These are phyloP conservation scores for Malassezia nana DNA, from an alignment of 1,284 basidiomycete species.

Conservation along the genomic window DNA sequence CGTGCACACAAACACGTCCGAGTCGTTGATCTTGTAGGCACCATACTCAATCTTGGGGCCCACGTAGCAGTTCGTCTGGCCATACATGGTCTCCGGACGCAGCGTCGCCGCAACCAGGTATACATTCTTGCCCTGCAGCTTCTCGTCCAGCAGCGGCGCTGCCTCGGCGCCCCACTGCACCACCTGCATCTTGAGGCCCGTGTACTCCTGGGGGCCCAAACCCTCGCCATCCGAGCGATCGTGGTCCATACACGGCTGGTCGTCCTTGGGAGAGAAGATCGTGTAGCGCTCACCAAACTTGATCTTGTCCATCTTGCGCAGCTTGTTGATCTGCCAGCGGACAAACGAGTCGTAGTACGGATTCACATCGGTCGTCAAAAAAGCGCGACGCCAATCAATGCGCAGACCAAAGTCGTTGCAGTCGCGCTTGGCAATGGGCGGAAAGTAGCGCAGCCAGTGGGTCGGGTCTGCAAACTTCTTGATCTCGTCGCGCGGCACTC, in stretches of 20 bases:
- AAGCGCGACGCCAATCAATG: slow-evolving; percentile 93
- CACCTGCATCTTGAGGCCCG: slow-evolving; percentile 88
- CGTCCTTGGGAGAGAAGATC: slow-evolving; percentile 98
- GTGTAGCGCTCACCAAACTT: slow-evolving; percentile 96
- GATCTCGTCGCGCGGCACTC: slow-evolving; percentile 74
- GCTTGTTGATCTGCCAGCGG: slow-evolving; percentile 95
- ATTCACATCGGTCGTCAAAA: slow-evolving; percentile 89
- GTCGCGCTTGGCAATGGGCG: slow-evolving; percentile 79
- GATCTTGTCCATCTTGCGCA: slow-evolving; percentile 55
- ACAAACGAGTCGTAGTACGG: slow-evolving; percentile 97
- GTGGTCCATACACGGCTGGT: slow-evolving; percentile 99
- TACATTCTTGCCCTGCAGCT: slow-evolving; percentile 66
- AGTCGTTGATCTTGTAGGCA: slow-evolving; percentile 64
- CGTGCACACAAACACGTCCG: slow-evolving; percentile 71
- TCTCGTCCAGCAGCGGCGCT: slow-evolving; percentile 57
- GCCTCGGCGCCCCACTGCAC: slow-evolving; percentile 51
- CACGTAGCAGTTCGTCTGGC: slow-evolving; percentile 97
- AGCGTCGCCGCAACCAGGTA: slow-evolving; percentile 91
- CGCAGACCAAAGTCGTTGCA: slow-evolving; percentile 78
- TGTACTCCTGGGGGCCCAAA: slow-evolving; percentile 91
- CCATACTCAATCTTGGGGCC: slow-evolving; percentile 85
- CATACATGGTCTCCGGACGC: slow-evolving; percentile 93
- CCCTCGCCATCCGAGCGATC: slow-evolving; percentile 92
- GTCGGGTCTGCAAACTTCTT: slow-evolving; percentile 89
- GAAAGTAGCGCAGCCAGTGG: slow-evolving; percentile 90